Base-by-base conservation (phyloP, 441 rosid species). In the Geranium incanum region DNA sequence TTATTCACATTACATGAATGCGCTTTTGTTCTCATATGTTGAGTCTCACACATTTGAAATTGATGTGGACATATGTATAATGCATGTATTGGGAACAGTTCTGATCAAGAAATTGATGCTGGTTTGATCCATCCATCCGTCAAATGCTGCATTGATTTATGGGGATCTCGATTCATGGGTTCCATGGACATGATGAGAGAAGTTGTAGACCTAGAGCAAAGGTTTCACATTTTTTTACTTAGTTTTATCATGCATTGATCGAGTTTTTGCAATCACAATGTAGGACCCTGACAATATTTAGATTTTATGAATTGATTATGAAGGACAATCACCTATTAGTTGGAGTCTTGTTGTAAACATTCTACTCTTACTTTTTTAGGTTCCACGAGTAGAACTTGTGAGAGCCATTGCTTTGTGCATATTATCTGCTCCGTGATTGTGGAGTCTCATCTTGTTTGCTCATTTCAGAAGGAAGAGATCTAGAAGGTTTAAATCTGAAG, bases 391-490 rank as follows among this genome's bases (percentile, higher is more conserved):
- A 5, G 8, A 57, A 4, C 21, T 59, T 36, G 1, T 19, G 12
- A 18, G 19, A 18, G 36, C 36, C 6, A 18, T 55, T 6, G 12
- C 6, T 5, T 21, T 16, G 5, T 18, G 36, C 33, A 19, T 60
- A n/a, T 21, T 16, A 5, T 18, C 36, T n/a, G 11, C 11, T 60
- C 21, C 1, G 36, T 60, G 36, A 18, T 60, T 60, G 21, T 60
- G 11, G 36, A 60, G 18, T 18, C 33, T 19, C 28, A 60, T 18
- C 5, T 0, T 60, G 3, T 21, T 60, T 15, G 7, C 28, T 19
- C 19, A 60, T 60, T 18, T 60, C 66, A 60, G 66, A 60, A 60
- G 66, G 66, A 18, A 60, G 21, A 9, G 66, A 60, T 60, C 66
- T 60, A 21, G 66, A 60, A 19, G 66, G 33, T 60, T 60, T 60